Evolutionary conservation across 163 green algal species (phyloP).

Genomic region (Volvox carteri): DNA sequence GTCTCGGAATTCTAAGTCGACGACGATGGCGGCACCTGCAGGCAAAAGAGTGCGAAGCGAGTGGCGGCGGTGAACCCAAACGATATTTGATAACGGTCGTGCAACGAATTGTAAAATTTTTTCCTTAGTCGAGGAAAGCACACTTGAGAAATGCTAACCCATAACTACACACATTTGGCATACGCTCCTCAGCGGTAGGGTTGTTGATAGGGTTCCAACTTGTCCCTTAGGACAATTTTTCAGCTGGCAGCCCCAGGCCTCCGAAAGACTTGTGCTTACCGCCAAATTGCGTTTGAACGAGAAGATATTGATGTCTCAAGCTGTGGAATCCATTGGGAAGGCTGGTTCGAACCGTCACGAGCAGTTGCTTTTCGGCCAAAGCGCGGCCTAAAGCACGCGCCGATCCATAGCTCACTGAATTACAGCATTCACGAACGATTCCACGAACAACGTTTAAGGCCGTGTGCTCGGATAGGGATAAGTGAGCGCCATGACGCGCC

Average conservation of each 20-base stretch:
- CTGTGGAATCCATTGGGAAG: slow-evolving; percentile 1
- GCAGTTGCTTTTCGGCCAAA: background rate
- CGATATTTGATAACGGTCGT: background rate
- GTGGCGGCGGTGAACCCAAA: background rate
- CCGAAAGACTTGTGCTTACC: background rate
- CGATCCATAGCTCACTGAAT: background rate
- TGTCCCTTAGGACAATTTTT: background rate
- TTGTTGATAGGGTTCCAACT: background rate
- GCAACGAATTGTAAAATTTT: slow-evolving; percentile 2
- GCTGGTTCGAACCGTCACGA: slow-evolving; percentile 13
- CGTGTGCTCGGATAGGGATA: background rate
- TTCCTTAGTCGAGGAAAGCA: background rate
- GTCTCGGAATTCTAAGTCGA: slow-evolving; percentile 10
- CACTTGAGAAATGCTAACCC: no score
- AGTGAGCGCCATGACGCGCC: background rate
- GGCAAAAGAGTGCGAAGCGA: background rate
- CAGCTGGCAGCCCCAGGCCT: background rate
- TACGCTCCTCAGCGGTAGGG: background rate
- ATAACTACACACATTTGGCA: no score
- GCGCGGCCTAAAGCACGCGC: background rate
- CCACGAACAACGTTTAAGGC: background rate
- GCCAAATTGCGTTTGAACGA: slow-evolving; percentile 1
- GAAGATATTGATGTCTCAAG: slow-evolving; percentile 1
- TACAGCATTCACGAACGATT: background rate
- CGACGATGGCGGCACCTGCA: slow-evolving; percentile 8